Evolutionary conservation across 805 yeast species (phyloP).

Genomic region (Hanseniaspora taiwanica): DNA sequence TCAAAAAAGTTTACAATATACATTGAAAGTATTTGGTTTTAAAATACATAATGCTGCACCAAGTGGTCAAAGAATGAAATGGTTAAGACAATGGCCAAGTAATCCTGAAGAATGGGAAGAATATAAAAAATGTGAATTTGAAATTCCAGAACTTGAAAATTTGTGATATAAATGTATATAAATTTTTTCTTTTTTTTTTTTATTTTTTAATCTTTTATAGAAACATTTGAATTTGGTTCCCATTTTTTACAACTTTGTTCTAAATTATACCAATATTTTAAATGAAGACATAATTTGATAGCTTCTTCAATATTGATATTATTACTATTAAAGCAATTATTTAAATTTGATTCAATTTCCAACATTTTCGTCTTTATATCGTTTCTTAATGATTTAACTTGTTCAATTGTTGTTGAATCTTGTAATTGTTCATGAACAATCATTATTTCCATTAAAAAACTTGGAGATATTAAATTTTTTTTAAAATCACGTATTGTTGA

Average conservation of each 20-base stretch:
- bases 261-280: conserved; percentile 79
- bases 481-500: conserved; percentile 33
- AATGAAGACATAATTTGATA: conserved; percentile 49
- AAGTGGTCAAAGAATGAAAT: conserved; percentile 89
- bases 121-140: conserved; percentile 50
- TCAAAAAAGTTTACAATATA: conserved; percentile 37
- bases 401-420: conserved; percentile 44
- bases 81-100: conserved; percentile 75
- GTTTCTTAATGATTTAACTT: conserved; percentile 35
- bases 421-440: conserved; percentile 79
- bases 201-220: conserved; percentile 18
- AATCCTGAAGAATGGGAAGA: conserved; percentile 49
- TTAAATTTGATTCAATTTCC: conserved; percentile 32
- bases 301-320: conserved; percentile 46
- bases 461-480: conserved; percentile 14
- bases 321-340: conserved; percentile 28
- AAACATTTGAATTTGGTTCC: conserved; percentile 59
- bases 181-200: too few species aligned
- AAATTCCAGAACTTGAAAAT: conserved; percentile 27
- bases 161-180: conserved; percentile 1
- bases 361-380: conserved; percentile 48
- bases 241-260: conserved; percentile 62
- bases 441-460: conserved; percentile 50
- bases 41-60: conserved; percentile 57
- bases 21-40: conserved; percentile 80